Conservation (phyloP, 768 basidiomycete genomes). For the Dioszegia crocea region DNA sequence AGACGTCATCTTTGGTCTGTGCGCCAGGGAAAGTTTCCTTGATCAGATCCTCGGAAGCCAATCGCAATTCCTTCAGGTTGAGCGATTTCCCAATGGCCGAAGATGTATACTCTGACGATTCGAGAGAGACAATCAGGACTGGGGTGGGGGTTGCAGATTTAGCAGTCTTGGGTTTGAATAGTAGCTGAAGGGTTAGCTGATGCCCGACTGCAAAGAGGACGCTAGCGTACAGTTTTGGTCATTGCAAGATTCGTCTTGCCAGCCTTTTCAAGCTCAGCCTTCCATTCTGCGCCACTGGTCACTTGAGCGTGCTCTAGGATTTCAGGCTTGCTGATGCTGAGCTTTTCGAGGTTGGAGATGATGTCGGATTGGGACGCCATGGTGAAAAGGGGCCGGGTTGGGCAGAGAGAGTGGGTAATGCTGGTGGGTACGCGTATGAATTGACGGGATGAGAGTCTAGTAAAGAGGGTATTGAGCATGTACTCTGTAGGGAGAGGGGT, state of each 20-base stretch:
- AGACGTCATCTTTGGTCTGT: conserved; percentile 78
- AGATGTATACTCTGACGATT: conserved; percentile 77
- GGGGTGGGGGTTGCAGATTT: conserved; percentile 79
- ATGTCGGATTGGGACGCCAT: conserved; percentile 28
- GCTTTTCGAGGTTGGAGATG: conserved; percentile 25
- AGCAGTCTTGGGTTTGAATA: conserved; percentile 96
- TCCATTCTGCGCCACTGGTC: conserved; percentile 71
- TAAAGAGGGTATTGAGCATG: conserved; percentile 7
- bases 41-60: conserved; percentile 81
- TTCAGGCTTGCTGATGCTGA: conserved; percentile 31
- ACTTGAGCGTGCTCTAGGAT: conserved; percentile 61
- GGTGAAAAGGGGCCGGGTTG: background rate
- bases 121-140: conserved; percentile 78
- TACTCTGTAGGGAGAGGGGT: background rate
- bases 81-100: conserved; percentile 66
- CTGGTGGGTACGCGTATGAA: background rate
- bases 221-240: conserved; percentile 47
- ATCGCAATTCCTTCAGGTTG: conserved; percentile 72
- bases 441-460: background rate
- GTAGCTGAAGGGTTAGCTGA: conserved; percentile 54
- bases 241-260: conserved; percentile 25
- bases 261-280: conserved; percentile 59
- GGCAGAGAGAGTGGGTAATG: background rate
- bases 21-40: conserved; percentile 71
- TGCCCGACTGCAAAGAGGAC: background rate